These are phyloP conservation scores for Skeletonema potamos DNA, from an alignment of 108 stramenopile species.

Conservation along the genomic window DNA sequence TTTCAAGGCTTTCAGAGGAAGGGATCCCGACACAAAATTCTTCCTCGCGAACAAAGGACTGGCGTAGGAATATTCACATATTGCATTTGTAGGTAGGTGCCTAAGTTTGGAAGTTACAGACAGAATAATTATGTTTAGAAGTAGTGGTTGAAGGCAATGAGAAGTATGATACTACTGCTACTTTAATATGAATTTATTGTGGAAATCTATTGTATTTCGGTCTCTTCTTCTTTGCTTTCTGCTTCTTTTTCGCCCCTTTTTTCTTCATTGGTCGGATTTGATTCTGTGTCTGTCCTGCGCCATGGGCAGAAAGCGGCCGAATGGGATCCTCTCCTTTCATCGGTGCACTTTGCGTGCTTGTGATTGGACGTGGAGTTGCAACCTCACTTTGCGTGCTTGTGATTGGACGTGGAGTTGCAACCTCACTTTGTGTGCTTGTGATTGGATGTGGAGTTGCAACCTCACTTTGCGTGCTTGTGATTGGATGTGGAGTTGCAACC, in stretches of 20 bases:
- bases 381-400: not conserved
- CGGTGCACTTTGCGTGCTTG: not conserved
- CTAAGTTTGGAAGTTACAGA: too few species aligned
- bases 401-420: not conserved
- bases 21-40: constrained; percentile 71
- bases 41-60: constrained; percentile 71
- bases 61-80: too few species aligned
- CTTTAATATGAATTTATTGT: too few species aligned
- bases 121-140: too few species aligned
- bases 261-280: not conserved
- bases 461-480: not conserved
- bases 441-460: not conserved
- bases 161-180: too few species aligned
- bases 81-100: too few species aligned
- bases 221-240: not conserved
- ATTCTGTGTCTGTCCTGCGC: not conserved
- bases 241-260: not conserved
- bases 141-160: too few species aligned
- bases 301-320: not conserved
- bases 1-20: constrained; percentile 67
- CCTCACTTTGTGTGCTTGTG: not conserved
- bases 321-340: not conserved
- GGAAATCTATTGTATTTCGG: too few species aligned
- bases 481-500: not conserved
- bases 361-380: not conserved